Base-by-base conservation (phyloP, 345 rosid species). In the Capsella bursapastoris region DNA sequence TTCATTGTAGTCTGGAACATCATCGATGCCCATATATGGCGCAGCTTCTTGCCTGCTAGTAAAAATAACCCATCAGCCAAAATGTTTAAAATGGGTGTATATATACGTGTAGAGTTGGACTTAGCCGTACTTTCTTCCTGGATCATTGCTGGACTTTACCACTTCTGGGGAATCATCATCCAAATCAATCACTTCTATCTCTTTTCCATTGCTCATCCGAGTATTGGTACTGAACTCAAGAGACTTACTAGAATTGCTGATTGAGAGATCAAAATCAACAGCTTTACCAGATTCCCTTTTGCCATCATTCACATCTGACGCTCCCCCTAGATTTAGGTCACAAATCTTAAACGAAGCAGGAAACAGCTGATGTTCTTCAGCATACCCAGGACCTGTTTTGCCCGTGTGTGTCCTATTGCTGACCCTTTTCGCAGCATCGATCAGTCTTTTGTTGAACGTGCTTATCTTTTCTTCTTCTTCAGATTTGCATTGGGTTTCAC, bases 291-390 rank as follows among this genome's bases (percentile, higher is more conserved):
- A 74, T 81, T 84, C 90, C 57, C 72, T 82, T 80, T 84, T 81
- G 66, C 66, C 73, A 66, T 77, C 71, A 34, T 61, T 75, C 43
- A 82, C 66, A 67, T 92, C 92, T 12, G 91, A 81, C 38, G 85
- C 68, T 87, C 87, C 91, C 82, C 90, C 87, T 71, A 92, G 89
- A 78, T 95, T 95, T 75, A 95, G 90, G 76, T 95, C 99, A 59
- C 89, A 92, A 14, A 88, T 95, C 86, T 90, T 95, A 80, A 89
- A 92, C 61, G 97, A 84, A 82, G 87, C 80, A 6, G 94, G 93
- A 76, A 86, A 82, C 73, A 90, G 83, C 79, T 87, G 90, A 71
- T 85, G 90, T 80, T 95, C 97, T 83, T 84, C 86, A 34, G 89
- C 74, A 82, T 78, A 83, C 66, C 65, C 81, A 29, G 72, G 57